Evolutionary conservation across 305 asterid species (phyloP), one percentile per base, ranked within the genome.

Genomic region (Stenogyne calaminthoides): DNA sequence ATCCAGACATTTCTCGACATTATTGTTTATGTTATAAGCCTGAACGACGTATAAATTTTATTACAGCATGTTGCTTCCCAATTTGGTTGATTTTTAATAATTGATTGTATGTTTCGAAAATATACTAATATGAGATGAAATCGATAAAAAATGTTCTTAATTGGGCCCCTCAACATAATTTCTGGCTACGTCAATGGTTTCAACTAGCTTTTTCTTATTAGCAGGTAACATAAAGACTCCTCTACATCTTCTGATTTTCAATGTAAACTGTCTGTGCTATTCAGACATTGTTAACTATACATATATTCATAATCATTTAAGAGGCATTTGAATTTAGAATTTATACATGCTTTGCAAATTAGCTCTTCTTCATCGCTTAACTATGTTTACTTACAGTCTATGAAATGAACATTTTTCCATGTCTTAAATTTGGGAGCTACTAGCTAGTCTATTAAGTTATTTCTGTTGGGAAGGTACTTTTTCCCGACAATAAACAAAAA

Each of bases 341-440:
- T 6, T 55, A 7, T 40, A 5, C 42, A 40, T 54, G 40, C 60
- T 22, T 14, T 29, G n/a, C 36, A 2, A 61, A 10, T 14, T 12
- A 5, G 34, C 27, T 51, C 4, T 36, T 34, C 22, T 69, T 9
- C 42, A 40, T 25, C 4, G 12, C 32, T 57, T 39, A 34, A 62
- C 18, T 9, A 16, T 7, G 9, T 20, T 1, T 49, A 25, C n/a
- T 15, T 27, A 37, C 49, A 15, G 58, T 16, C 29, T 10, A 29
- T 46, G 40, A 36, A 9, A 56, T 74, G 55, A 5, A 58, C 15
- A 32, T 46, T 32, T 2, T 54, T 39, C 20, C 22, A n/a, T 46
- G 22, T 39, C 55, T 72, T 22, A 20, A 58, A 58, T 63, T 67
- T 34, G n/a, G 55, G 69, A 57, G n/a, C n/a, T n/a, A n/a, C n/a